Conservation (phyloP, 441 rosid genomes). For the Jatropha podagrica region DNA sequence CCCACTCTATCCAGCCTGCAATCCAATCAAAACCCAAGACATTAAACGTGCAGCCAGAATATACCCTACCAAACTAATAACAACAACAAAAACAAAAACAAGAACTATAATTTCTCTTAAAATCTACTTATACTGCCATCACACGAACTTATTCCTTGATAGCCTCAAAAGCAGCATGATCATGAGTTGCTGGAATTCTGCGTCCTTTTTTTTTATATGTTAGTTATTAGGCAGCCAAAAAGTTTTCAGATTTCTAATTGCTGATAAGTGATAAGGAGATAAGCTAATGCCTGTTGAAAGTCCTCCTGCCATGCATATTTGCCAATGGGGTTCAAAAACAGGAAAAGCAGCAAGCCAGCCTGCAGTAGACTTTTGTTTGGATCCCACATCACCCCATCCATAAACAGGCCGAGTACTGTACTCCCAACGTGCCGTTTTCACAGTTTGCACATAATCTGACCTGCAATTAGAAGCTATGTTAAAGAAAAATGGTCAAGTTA, state of each 20-base stretch:
- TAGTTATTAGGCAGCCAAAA: neutral
- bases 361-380: slow-evolving; percentile 87
- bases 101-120: neutral
- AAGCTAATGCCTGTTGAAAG: slow-evolving; percentile 82
- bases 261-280: slow-evolving; percentile 20
- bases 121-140: neutral
- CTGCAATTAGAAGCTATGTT: slow-evolving; percentile 47
- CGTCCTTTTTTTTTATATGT: neutral
- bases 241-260: neutral
- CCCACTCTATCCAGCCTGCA: slow-evolving; percentile 99
- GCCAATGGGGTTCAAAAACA: slow-evolving; percentile 96
- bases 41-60: neutral
- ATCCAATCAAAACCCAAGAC: slow-evolving; percentile 21
- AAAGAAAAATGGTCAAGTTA: neutral
- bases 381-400: slow-evolving; percentile 93
- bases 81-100: neutral
- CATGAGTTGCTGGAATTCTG: too few species aligned
- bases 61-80: neutral
- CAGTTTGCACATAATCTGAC: slow-evolving; percentile 61
- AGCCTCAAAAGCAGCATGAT: neutral
- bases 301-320: slow-evolving; percentile 96
- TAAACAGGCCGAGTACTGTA: slow-evolving; percentile 86
- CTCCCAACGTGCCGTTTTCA: slow-evolving; percentile 90
- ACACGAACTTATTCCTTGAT: neutral
- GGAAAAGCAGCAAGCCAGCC: slow-evolving; percentile 99